Evolutionary conservation across 2,329 filamentous ascomycete species (phyloP).

Genomic region (Claviceps pazoutovae): DNA sequence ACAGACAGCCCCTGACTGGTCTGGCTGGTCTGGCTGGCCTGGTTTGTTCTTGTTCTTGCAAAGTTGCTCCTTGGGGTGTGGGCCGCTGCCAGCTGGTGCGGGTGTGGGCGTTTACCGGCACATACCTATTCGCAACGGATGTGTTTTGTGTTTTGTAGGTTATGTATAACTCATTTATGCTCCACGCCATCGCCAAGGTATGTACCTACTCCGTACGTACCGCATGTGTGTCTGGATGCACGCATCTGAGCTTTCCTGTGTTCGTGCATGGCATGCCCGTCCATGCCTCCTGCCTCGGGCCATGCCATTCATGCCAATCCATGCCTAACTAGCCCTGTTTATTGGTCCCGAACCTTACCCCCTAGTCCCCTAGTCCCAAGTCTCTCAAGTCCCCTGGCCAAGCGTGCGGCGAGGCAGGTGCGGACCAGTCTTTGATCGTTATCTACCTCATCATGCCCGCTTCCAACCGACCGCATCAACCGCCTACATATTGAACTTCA

Average conservation of each 20-base stretch:
- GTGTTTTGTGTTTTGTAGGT: too few relatives aligned
- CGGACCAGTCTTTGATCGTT: conserved; percentile 7
- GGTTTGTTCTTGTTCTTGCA: not conserved
- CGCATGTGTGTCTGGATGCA: not conserved
- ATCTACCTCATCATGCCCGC: conserved; percentile 15
- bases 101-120: not conserved
- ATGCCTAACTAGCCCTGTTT: not conserved
- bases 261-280: not conserved
- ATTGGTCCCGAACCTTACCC: not conserved
- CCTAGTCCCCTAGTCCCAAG: too few relatives aligned
- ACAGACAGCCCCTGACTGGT: not conserved
- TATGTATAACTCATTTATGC: not conserved
- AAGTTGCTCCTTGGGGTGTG: not conserved
- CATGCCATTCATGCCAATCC: not conserved
- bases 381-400: not conserved
- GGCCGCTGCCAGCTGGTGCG: not conserved
- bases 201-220: not conserved
- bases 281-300: not conserved
- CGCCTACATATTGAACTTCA: conserved; percentile 13
- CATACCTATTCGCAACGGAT: too few relatives aligned
- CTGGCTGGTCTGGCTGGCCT: not conserved
- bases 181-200: not conserved
- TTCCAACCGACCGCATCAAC: conserved; percentile 9
- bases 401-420: not conserved
- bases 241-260: not conserved